Percentiles rank a stretch among this genome's conserved stretches.
Evolutionary conservation across 345 rosid species (phyloP).

Genomic region (Hypericum perforatum): DNA sequence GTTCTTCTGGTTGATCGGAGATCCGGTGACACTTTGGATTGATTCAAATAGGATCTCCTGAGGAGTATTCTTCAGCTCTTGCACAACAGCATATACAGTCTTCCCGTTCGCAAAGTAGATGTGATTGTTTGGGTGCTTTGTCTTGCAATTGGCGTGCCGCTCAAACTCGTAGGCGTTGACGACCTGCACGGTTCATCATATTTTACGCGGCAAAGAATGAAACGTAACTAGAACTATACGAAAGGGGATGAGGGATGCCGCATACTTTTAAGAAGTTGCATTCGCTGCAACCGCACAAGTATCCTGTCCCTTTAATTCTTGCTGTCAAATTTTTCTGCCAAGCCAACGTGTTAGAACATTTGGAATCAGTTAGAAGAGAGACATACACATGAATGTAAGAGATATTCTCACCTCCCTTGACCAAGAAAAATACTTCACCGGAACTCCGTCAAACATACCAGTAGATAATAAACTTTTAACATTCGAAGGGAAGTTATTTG

Average conservation of each 20-base stretch:
- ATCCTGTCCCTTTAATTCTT: slow-evolving; percentile 42
- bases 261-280: slow-evolving; percentile 45
- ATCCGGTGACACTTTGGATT: slow-evolving; percentile 43
- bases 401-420: slow-evolving; percentile 20
- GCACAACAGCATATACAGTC: slow-evolving; percentile 56
- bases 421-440: slow-evolving; percentile 24
- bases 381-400: not conserved
- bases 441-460: slow-evolving; percentile 20
- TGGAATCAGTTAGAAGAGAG: not conserved
- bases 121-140: slow-evolving; percentile 64
- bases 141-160: slow-evolving; percentile 62
- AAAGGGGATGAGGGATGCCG: not conserved
- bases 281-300: slow-evolving; percentile 45
- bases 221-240: too few species aligned
- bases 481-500: slow-evolving; percentile 20
- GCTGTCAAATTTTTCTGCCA: slow-evolving; percentile 43
- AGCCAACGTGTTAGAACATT: not conserved
- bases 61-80: slow-evolving; percentile 54
- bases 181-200: slow-evolving; percentile 27
- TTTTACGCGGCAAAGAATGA: not conserved
- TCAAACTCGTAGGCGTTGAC: slow-evolving; percentile 58
- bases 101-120: slow-evolving; percentile 62
- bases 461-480: slow-evolving; percentile 22
- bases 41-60: slow-evolving; percentile 46
- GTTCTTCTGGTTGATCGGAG: slow-evolving; percentile 47